Evolutionary conservation across 352 stramenopile species (phyloP), one percentile per base, ranked within the genome.

Genomic region (Phytopythium sindhum): DNA sequence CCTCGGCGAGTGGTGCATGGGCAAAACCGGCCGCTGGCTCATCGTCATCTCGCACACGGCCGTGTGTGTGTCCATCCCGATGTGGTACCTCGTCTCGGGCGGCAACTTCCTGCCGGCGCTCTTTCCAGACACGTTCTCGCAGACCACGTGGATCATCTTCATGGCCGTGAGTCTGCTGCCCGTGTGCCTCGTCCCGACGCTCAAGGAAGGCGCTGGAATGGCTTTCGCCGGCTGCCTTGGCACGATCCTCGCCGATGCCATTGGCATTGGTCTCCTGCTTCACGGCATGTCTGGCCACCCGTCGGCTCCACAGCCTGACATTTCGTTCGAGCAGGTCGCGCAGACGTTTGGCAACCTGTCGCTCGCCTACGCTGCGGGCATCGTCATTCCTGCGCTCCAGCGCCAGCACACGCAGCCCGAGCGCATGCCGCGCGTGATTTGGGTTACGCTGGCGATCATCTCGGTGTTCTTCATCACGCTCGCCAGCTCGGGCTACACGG

Each of bases 1-100:
- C 54, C 62, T 86, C n/a, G 77, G 77, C 62, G 74, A 86, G 50
- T 86, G 76, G 69, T 68, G 64, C 51, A 69, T 84, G 60, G 77
- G 75, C 26, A 73, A 72, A n/a, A 19, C 50, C 29, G 75, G 73
- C 3, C 61, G 77, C 10, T 86, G 69, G 35, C 47, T 77, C 17
- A 63, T 72, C 4, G 52, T 77, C 14, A 41, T 76, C 21, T 71
- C 69, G 14, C 70, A 76, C 29, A 75, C 77, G 61, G 57, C 39
- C 28, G 57, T 63, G 11, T 84, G 75, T 51, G 39, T 79, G 24
- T 52, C 78, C 17, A 37, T 73, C 0, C 72, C 74, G 28, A 77
- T 67, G 11, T 65, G 64, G 5, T 83, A 77, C 61, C 70, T 84
- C 31, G 75, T 81, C 42, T 58, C 78, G n/a, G 75, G 75, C 39